phyloP scores from a whole-genome alignment of 2,329 filamentous ascomycete genomes.

The Uncinocarpus reesii region DNA sequence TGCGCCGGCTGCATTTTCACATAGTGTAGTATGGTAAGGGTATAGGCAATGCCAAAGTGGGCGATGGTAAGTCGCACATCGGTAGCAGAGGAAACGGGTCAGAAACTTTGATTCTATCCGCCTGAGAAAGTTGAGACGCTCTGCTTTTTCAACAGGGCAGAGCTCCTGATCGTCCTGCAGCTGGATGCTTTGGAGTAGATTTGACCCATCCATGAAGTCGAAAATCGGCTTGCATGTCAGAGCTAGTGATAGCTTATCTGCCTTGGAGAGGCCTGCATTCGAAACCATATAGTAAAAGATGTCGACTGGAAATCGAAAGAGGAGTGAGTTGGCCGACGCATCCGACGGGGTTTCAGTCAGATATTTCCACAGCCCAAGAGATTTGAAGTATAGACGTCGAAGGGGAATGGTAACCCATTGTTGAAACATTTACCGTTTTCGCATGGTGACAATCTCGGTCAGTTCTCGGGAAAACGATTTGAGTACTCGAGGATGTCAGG shows the following conservation, averaged over 20 bases:
- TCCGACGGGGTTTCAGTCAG: too few species aligned
- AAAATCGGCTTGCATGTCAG: slow-evolving; percentile 4
- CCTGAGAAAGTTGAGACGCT: slow-evolving; percentile 5
- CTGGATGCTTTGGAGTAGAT: neutral
- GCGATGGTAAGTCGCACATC: slow-evolving; percentile 2
- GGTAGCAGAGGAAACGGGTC: slow-evolving; percentile 4
- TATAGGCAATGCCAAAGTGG: neutral
- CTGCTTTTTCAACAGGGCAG: neutral
- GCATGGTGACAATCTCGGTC: too few species aligned
- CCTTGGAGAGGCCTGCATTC: neutral
- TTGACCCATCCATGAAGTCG: neutral
- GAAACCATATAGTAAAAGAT: slow-evolving; percentile 6
- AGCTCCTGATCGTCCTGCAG: neutral
- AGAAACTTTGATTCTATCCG: slow-evolving; percentile 1
- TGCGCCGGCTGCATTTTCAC: neutral
- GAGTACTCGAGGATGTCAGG: too few species aligned
- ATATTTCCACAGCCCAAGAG: too few species aligned
- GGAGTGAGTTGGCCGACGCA: too few species aligned
- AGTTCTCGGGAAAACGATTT: too few species aligned
- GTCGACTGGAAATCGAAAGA: neutral
- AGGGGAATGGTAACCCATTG: too few species aligned
- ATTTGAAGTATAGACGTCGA: too few species aligned
- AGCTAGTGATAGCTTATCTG: slow-evolving; percentile 5
- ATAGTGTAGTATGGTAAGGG: neutral
- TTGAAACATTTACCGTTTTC: too few species aligned